Evolutionary conservation across 495 filamentous ascomycete species (phyloP).

Genomic region (Parathielavia appendiculata): DNA sequence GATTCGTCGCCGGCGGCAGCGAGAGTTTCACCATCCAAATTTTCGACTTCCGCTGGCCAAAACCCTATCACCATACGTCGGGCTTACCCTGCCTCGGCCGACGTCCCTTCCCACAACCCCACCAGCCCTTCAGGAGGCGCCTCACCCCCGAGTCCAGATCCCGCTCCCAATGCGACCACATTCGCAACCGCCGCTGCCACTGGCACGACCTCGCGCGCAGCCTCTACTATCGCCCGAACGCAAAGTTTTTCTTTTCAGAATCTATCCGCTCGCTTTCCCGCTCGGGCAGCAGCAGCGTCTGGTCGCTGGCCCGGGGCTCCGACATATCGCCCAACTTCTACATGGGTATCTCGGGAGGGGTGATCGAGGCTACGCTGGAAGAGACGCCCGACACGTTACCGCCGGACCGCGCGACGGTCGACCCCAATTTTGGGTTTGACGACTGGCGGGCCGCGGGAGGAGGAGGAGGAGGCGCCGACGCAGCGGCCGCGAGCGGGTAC

Average conservation of each 20-base stretch:
- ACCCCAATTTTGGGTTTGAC: constrained; percentile 28
- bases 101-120: constrained; percentile 34
- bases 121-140: constrained; percentile 27
- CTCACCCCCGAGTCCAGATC: constrained; percentile 2
- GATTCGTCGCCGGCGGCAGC: constrained; percentile 39
- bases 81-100: constrained; percentile 35
- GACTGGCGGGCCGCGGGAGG: too few species aligned
- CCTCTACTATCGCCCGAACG: constrained; percentile 43
- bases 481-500: constrained; percentile 14
- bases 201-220: constrained; percentile 40
- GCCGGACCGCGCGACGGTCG: constrained; percentile 4
- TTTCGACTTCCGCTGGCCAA: constrained; percentile 47
- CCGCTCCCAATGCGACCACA: constrained; percentile 28
- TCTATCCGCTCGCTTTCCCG: constrained; percentile 3
- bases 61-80: constrained; percentile 40
- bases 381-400: constrained; percentile 16
- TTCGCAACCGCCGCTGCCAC: constrained; percentile 27
- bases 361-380: constrained; percentile 35
- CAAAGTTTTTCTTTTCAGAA: constrained; percentile 34
- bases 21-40: constrained; percentile 37
- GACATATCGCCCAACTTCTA: constrained; percentile 42
- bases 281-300: constrained; percentile 27
- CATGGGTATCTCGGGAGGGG: constrained; percentile 36
- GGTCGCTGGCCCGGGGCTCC: constrained; percentile 39
- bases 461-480: neutral